Percentiles rank a stretch among this genome's conserved stretches.
phyloP scores from a whole-genome alignment of 2,329 filamentous ascomycete genomes.

The Domatiomyces globalis region DNA sequence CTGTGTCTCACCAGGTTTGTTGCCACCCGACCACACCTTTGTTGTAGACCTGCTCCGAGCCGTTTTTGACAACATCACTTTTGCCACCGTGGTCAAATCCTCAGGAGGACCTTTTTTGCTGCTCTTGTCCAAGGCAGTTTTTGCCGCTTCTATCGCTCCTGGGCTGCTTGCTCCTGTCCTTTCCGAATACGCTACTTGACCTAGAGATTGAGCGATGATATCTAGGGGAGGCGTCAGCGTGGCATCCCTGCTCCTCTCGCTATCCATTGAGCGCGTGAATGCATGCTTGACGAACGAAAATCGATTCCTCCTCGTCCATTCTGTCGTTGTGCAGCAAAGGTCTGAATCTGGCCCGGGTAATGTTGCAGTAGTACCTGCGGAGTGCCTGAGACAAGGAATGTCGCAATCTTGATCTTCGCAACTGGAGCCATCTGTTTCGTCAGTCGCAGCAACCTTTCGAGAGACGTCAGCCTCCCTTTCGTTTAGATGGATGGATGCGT shows the following conservation, averaged over 20 bases:
- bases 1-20: not conserved
- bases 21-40: not conserved
- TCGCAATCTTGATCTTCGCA: not conserved
- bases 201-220: not conserved
- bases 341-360: not conserved
- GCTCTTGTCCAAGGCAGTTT: slow-evolving; percentile 6
- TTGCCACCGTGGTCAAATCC: slow-evolving; percentile 2
- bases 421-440: not conserved
- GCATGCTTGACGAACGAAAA: not conserved
- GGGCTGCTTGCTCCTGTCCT: not conserved
- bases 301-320: too few relatives aligned
- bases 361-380: not conserved
- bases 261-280: not conserved
- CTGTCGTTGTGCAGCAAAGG: not conserved
- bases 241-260: not conserved
- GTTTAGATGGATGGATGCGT: not conserved
- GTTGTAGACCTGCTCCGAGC: slow-evolving; percentile 7
- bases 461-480: not conserved
- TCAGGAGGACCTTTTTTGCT: slow-evolving; percentile 4
- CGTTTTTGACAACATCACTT: slow-evolving; percentile 5
- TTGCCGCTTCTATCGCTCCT: not conserved
- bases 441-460: not conserved
- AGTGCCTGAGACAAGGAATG: not conserved
- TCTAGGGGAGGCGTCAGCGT: not conserved
- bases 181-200: not conserved